phyloP scores from a whole-genome alignment of 768 basidiomycete species.

The Hygrophoropsis aurantiaca region DNA sequence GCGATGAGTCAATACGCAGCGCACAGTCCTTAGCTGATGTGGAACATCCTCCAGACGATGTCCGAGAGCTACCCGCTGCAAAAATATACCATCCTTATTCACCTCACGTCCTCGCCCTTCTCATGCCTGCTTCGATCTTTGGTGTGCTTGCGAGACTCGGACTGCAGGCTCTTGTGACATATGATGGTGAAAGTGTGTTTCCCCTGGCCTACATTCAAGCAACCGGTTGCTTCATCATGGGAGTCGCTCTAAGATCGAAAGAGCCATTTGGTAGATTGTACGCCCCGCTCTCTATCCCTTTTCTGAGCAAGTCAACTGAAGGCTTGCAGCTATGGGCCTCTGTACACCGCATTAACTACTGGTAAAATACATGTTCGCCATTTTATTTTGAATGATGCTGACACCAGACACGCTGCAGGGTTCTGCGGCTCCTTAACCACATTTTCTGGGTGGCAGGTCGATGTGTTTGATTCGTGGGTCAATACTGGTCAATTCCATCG shows the following conservation, averaged over 20 bases:
- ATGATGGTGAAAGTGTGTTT: constrained; percentile 76
- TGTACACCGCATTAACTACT: constrained; percentile 87
- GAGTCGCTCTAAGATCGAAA: constrained; percentile 68
- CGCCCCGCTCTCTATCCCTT: constrained; percentile 27
- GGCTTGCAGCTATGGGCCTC: constrained; percentile 72
- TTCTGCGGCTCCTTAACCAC: constrained; percentile 97
- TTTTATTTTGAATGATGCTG: neutral
- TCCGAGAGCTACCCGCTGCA: constrained; percentile 29
- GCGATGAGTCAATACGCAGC: constrained; percentile 29
- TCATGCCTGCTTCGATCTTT: constrained; percentile 80
- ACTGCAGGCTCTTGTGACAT: constrained; percentile 68
- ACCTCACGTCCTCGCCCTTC: constrained; percentile 62
- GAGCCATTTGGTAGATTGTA: constrained; percentile 75
- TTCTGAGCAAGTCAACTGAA: constrained; percentile 8
- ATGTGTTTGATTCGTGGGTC: constrained; percentile 83
- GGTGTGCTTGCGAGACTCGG: constrained; percentile 86
- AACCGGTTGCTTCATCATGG: constrained; percentile 91
- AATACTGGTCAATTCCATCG: constrained; percentile 58
- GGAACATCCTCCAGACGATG: constrained; percentile 39
- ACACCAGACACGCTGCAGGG: constrained; percentile 40
- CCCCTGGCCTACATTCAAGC: constrained; percentile 84
- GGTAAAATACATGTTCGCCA: constrained; percentile 41
- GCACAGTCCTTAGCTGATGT: constrained; percentile 41
- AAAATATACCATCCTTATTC: constrained; percentile 55
- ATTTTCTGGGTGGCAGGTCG: constrained; percentile 94